Conservation (phyloP, 192 early-diverging fungal genomes). For the Diversispora eburnea region DNA sequence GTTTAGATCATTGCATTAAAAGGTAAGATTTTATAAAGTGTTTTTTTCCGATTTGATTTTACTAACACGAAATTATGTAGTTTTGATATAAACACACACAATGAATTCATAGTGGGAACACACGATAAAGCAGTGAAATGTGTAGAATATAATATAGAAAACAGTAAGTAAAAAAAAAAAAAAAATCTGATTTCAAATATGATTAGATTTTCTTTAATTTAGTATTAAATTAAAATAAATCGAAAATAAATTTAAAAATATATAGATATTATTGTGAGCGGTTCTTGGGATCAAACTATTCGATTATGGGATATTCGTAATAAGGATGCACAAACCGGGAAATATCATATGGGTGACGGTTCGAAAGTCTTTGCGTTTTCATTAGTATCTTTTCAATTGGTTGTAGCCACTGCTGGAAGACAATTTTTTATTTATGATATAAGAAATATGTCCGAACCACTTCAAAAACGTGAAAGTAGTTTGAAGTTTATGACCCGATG, state of each 20-base stretch:
- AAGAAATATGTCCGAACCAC: constrained; percentile 70
- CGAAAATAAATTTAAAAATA: neutral
- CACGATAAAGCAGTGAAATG: constrained; percentile 79
- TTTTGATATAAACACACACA: constrained; percentile 59
- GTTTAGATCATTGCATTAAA: constrained; percentile 67
- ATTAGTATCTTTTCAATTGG: constrained; percentile 60
- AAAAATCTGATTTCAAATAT: neutral
- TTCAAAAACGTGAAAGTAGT: constrained; percentile 70
- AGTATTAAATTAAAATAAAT: no score
- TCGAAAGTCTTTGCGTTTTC: constrained; percentile 87
- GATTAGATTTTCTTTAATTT: neutral
- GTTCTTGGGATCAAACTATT: constrained; percentile 90
- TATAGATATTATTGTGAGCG: constrained; percentile 69
- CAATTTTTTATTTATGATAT: constrained; percentile 81
- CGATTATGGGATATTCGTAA: constrained; percentile 72
- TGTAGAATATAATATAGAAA: constrained; percentile 55
- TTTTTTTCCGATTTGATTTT: neutral
- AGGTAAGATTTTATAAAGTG: constrained; percentile 41
- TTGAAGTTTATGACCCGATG: constrained; percentile 88
- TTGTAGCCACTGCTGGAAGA: constrained; percentile 81
- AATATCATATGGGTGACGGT: constrained; percentile 47
- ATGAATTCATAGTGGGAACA: constrained; percentile 59
- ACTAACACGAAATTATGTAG: constrained; percentile 34
- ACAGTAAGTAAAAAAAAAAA: constrained; percentile 46
- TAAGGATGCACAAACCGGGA: constrained; percentile 35